A percentile compares a stretch with the other conserved stretches of the same genome.
Conservation (phyloP, 148 eudicot species). For the Amaranthus cruentus region DNA sequence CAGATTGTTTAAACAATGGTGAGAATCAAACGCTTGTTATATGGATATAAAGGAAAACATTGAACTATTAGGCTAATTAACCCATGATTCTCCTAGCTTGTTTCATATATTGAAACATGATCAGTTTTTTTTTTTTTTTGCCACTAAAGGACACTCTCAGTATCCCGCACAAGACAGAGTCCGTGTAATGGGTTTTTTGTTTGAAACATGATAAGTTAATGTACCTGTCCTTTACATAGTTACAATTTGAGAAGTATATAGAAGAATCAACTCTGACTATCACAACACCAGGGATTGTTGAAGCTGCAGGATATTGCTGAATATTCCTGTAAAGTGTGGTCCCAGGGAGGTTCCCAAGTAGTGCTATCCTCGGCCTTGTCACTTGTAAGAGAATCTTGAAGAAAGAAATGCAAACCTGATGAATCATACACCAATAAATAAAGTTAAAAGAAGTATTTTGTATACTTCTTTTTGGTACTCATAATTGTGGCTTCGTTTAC, state of each 20-base stretch:
- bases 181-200: no score
- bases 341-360: constrained; percentile 76
- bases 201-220: no score
- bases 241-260: constrained; percentile 85
- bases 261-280: constrained; percentile 80
- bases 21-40: not conserved
- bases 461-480: not conserved
- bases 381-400: constrained; percentile 88
- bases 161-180: no score
- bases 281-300: constrained; percentile 54
- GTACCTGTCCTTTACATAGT: constrained; percentile 84
- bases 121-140: no score
- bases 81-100: no score
- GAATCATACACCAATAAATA: not conserved
- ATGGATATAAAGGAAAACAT: not conserved
- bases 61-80: no score
- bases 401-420: constrained; percentile 67
- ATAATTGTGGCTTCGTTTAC: no score
- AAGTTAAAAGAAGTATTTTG: no score
- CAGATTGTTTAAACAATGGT: no score
- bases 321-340: constrained; percentile 66
- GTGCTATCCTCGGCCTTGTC: constrained; percentile 73
- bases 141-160: no score
- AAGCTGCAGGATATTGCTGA: constrained; percentile 73
- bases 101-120: no score